Base-by-base conservation (phyloP, 768 basidiomycete species). In the Gloeophyllum trabeum region DNA sequence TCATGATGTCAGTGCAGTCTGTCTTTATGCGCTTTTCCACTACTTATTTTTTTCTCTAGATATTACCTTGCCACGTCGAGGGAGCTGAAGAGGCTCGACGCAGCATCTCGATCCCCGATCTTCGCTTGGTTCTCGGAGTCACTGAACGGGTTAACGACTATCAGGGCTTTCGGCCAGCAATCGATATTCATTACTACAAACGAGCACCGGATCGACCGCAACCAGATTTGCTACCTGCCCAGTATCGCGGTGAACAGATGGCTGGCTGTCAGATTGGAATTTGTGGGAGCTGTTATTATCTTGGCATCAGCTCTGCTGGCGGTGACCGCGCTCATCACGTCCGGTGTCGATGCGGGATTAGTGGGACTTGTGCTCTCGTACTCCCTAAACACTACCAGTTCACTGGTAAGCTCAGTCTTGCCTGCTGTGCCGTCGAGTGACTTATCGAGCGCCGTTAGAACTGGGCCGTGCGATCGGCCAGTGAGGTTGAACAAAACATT, bases 401-500 rank as follows among this genome's bases (percentile, higher is more conserved):
- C 82, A 5, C 54, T 92, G 65, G 86, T 88, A 48, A 51, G 76
- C 21, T 22, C 13, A 19, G 35, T 35, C 18, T 16, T 35, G 40
- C 5, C 57, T 36, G 34, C 7, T 23, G 13, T 43, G 12, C 5
- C 13, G 6, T 12, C 16, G 36, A 16, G 6, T 40, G 4, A 38
- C 39, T 39, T 18, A 35, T 26, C 34, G 32, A 16, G 28, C 24
- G 14, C 21, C 20, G 20, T 16, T 47, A 86, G 80, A 85, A 87
- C 52, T 86, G 84, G 84, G 68, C 88, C 4, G 85, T 89, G 21
- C 74, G 85, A 23, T 79, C 80, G 12, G 79, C 83, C 2, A 84
- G 80, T 51, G 91, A 93, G 58, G 86, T 91, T 10, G 91, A 94
- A 55, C 85, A 91, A 51, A 88, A 87, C 49, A 81, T 90, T 51